Conservation (phyloP, 306 rosid species). For the Sesbania bispinosa region DNA sequence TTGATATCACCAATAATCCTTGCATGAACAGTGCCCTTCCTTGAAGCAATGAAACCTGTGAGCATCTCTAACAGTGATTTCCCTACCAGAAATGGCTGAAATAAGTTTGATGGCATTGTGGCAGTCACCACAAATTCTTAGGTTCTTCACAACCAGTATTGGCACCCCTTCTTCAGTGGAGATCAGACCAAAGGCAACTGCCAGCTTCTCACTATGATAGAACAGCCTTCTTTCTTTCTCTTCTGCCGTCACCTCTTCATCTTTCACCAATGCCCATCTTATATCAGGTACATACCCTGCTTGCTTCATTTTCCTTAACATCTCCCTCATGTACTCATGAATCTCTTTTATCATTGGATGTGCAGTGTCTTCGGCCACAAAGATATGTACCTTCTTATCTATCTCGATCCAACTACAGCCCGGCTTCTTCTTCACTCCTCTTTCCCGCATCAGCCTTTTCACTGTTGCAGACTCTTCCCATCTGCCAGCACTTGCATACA, state of each 20-base stretch:
- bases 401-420: slow-evolving; percentile 91
- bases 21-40: slow-evolving; percentile 68
- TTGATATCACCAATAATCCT: slow-evolving; percentile 64
- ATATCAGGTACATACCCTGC: slow-evolving; percentile 66
- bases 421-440: slow-evolving; percentile 79
- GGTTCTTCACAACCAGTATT: slow-evolving; percentile 68
- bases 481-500: slow-evolving; percentile 60
- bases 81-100: slow-evolving; percentile 57
- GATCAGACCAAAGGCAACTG: slow-evolving; percentile 68
- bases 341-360: slow-evolving; percentile 72
- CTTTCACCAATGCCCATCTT: slow-evolving; percentile 60
- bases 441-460: slow-evolving; percentile 63
- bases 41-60: slow-evolving; percentile 81
- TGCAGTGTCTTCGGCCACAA: slow-evolving; percentile 75
- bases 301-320: slow-evolving; percentile 54
- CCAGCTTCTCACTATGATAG: slow-evolving; percentile 76
- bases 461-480: slow-evolving; percentile 65
- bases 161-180: slow-evolving; percentile 62
- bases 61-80: slow-evolving; percentile 72
- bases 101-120: slow-evolving; percentile 70
- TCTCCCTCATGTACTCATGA: slow-evolving; percentile 56
- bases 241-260: slow-evolving; percentile 42
- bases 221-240: slow-evolving; percentile 64
- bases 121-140: no score
- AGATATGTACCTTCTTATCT: slow-evolving; percentile 51